Conservation (phyloP, 2,329 filamentous ascomycete genomes). For the Ophiostoma triangulosporum region DNA sequence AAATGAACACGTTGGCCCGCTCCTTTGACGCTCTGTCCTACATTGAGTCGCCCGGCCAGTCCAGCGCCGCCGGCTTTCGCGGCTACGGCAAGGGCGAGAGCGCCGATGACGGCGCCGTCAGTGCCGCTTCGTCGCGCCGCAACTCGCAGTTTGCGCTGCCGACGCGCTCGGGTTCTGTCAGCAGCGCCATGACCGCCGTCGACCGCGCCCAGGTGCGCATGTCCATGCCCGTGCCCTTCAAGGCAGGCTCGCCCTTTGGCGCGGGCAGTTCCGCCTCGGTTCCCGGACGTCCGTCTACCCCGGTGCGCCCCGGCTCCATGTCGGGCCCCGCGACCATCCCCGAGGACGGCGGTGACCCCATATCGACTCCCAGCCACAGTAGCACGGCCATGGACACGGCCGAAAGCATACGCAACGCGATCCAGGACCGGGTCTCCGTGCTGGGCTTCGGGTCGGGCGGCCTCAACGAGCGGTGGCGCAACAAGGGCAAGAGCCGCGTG, state of each 20-base stretch:
- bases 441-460: constrained; percentile 61
- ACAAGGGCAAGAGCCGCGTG: constrained; percentile 67
- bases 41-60: constrained; percentile 61
- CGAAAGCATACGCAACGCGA: constrained; percentile 35
- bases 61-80: constrained; percentile 18
- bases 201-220: constrained; percentile 57
- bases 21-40: constrained; percentile 59
- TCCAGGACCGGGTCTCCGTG: constrained; percentile 45
- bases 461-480: constrained; percentile 62
- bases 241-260: constrained; percentile 26
- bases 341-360: background rate
- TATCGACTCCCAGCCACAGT: too few species aligned
- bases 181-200: constrained; percentile 24
- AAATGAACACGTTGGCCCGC: constrained; percentile 61
- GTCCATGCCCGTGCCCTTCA: constrained; percentile 60
- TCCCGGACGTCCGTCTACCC: constrained; percentile 36
- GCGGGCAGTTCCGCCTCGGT: constrained; percentile 32
- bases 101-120: constrained; percentile 1
- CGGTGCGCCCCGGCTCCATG: constrained; percentile 25
- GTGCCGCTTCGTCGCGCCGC: constrained; percentile 24
- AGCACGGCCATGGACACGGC: constrained; percentile 25
- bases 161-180: constrained; percentile 38
- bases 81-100: constrained; percentile 27
- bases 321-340: background rate
- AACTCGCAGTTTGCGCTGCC: constrained; percentile 42